These are phyloP conservation scores for Puccinia sorghi DNA, from an alignment of 1,284 basidiomycete genomes.

Conservation along the genomic window DNA sequence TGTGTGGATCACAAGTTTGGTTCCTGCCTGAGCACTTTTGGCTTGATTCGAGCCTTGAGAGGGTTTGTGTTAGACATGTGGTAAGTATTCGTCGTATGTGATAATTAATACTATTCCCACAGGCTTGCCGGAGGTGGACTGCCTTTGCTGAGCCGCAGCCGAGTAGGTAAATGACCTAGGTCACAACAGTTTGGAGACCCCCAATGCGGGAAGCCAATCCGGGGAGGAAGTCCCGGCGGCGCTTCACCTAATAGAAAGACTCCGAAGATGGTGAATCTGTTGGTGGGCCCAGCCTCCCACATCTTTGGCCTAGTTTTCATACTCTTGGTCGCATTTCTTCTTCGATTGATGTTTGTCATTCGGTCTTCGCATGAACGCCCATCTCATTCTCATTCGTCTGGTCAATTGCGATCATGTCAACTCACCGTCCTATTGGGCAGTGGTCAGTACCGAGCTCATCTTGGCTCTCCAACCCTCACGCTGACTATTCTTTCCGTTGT, in stretches of 20 bases:
- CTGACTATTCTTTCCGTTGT: neutral
- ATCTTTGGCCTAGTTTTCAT: neutral
- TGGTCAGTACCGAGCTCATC: neutral
- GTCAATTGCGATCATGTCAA: neutral
- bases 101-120: too few species aligned
- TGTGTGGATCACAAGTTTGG: too few species aligned
- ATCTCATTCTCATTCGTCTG: neutral
- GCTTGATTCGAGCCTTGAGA: too few species aligned
- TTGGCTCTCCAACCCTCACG: neutral
- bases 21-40: too few species aligned
- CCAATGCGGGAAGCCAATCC: too few species aligned
- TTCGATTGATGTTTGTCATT: neutral
- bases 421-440: constrained; percentile 15
- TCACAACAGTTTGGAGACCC: too few species aligned
- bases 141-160: too few species aligned
- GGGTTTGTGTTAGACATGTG: too few species aligned
- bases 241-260: neutral
- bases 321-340: neutral
- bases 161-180: too few species aligned
- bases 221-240: too few species aligned
- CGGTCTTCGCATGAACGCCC: neutral
- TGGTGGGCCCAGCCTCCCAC: neutral
- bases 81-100: too few species aligned
- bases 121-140: too few species aligned
- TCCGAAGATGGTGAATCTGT: neutral